A percentile compares a stretch with the other conserved stretches of the same genome.
These are phyloP conservation scores for Collybia mongolica DNA, from an alignment of 768 basidiomycete species.

Conservation along the genomic window DNA sequence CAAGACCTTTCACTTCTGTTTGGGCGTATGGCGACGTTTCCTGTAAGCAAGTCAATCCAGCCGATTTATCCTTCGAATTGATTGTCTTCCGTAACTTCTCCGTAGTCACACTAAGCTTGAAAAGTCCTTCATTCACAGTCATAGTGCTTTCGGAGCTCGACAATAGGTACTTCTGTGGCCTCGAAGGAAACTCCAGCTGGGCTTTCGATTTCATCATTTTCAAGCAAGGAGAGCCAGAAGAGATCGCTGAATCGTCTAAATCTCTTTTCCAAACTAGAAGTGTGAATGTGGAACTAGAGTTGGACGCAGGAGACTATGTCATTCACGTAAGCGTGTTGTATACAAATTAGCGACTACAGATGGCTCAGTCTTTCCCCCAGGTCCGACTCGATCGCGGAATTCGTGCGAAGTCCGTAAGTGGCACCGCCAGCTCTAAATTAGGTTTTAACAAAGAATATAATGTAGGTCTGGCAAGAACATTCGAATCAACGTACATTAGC, in stretches of 20 bases:
- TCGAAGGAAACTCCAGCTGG: slow-evolving; percentile 36
- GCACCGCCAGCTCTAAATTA: too few relatives aligned
- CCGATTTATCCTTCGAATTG: not conserved
- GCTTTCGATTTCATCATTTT: slow-evolving; percentile 47
- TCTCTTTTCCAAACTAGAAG: slow-evolving; percentile 30
- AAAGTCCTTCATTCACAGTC: slow-evolving; percentile 33
- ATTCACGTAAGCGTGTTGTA: slow-evolving; percentile 28
- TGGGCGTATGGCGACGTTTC: slow-evolving; percentile 44
- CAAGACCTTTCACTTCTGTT: slow-evolving; percentile 22
- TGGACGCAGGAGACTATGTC: slow-evolving; percentile 41
- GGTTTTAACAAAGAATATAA: too few relatives aligned
- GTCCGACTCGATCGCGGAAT: slow-evolving; percentile 11
- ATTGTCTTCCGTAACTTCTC: slow-evolving; percentile 16
- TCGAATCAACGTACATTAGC: slow-evolving; percentile 16
- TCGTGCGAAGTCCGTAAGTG: too few relatives aligned
- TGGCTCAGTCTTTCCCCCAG: slow-evolving; percentile 4
- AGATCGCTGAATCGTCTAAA: slow-evolving; percentile 29
- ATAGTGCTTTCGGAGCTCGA: slow-evolving; percentile 49
- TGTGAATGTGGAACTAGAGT: slow-evolving; percentile 36
- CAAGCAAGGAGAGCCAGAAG: slow-evolving; percentile 37
- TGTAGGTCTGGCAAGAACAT: not conserved
- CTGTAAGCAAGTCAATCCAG: slow-evolving; percentile 18
- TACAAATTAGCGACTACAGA: not conserved
- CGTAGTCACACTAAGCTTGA: slow-evolving; percentile 42
- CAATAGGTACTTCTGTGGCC: slow-evolving; percentile 39